A percentile compares a stretch with the other conserved stretches of the same genome.
These are phyloP conservation scores for Haematococcus lacustris DNA, from an alignment of 139 green algal genomes.

Conservation along the genomic window DNA sequence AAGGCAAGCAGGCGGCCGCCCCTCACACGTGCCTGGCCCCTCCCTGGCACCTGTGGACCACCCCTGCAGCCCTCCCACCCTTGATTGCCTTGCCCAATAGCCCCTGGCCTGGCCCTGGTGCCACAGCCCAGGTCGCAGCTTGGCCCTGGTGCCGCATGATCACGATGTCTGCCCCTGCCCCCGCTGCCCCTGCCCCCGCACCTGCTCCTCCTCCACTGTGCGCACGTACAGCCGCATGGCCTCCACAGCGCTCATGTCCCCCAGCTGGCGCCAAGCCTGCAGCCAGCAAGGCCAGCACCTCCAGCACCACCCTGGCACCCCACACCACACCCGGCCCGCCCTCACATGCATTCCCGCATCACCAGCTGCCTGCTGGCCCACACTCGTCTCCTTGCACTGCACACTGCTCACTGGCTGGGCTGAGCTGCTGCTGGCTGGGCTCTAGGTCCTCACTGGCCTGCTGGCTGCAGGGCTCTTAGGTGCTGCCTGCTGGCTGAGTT, in stretches of 20 bases:
- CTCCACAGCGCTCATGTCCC: slow-evolving; percentile 74
- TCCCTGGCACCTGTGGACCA: too few species aligned
- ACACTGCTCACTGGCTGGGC: background rate
- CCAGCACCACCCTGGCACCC: background rate
- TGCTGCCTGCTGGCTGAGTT: background rate
- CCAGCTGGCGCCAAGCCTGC: slow-evolving; percentile 54
- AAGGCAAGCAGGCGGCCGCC: too few species aligned
- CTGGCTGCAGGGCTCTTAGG: background rate
- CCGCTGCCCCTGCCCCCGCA: too few species aligned
- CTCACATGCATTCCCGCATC: background rate
- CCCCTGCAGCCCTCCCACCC: too few species aligned
- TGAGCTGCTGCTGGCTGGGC: background rate
- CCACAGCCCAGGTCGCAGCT: too few species aligned
- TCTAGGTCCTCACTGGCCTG: background rate
- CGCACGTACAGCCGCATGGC: slow-evolving; percentile 92
- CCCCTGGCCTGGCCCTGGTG: too few species aligned
- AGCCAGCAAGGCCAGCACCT: background rate
- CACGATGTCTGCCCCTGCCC: too few species aligned
- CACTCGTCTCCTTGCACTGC: background rate
- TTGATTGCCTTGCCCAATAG: too few species aligned
- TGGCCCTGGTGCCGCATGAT: too few species aligned
- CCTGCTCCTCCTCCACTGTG: slow-evolving; percentile 78
- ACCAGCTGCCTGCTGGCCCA: background rate
- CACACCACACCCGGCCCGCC: background rate
- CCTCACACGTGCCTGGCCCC: too few species aligned